Evolutionary conservation across 768 basidiomycete genomes (phyloP), one percentile per base, ranked within the genome.

Genomic region (Termitomyces sp.): DNA sequence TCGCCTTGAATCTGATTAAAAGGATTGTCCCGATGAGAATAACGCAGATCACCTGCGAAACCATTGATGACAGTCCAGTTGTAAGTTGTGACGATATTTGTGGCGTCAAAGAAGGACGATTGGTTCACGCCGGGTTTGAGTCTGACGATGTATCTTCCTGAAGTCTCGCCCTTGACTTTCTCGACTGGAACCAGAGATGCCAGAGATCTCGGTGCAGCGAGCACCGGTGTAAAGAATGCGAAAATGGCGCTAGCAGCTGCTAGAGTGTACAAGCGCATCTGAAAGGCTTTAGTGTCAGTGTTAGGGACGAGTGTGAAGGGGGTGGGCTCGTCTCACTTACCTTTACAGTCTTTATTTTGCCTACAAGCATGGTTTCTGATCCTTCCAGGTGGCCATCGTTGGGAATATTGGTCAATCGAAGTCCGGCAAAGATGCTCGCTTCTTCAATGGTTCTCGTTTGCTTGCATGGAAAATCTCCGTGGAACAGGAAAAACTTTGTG

Each of bases 51-150:
- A 69, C 71, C 69, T n/a, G 69, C 68, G 34, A 75, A 69, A 12
- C 71, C 71, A 40, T 72, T 70, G 46, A 73, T 58, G 45, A 66
- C 38, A 3, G 64, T 62, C 68, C 68, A 72, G 10, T 71, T 64
- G 38, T 65, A 54, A 17, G 58, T 54, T 2, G 60, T 50, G 14
- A 46, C 41, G 5, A 42, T 32, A 27, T 54, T 60, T 16, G 37
- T 35, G 23, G 40, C 2, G 5, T 54, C 49, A 23, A 67, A 23
- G 48, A 69, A 55, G 42, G 49, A 55, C n/a, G 48, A 31, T 46
- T 61, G 64, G 14, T 64, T 56, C 16, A 61, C 64, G 9, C 69
- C 71, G 9, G 65, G 55, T 60, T 70, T 73, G 34, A 75, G 54
- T 40, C 65, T 65, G 54, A 73, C 65, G 37, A 74, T 70, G 61